Evolutionary conservation across 1,284 basidiomycete genomes (phyloP), one percentile per base, ranked within the genome.

Genomic region (Fomitopsis palustris): DNA sequence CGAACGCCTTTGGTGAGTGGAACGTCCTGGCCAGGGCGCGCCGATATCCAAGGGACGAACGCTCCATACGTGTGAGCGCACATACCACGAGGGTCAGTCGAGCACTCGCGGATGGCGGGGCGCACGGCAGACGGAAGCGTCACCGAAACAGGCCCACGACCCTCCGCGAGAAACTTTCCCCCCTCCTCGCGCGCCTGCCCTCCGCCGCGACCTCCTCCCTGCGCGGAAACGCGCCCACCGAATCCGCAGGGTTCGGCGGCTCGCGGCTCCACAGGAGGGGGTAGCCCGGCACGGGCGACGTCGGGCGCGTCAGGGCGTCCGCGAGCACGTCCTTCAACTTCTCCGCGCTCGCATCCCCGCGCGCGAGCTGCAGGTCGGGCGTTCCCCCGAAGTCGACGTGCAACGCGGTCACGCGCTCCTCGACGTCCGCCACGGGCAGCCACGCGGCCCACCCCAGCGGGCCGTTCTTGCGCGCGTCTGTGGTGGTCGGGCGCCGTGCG

Each of bases 241-340:
- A 58, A 3, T 49, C 29, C 39, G 42, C 43, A 1, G 57, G 57
- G 27, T 58, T 42, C 21, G 57, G 53, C 21, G 53, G 41, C 27
- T 53, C 35, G 35, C 57, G 53, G 25, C 52, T 54, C 53, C 54
- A 55, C 31, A 58, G 38, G 53, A 42, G 43, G 12, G 57, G 52
- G 42, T 47, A 29, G n/a, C 49, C 56, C n/a, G 51, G 39, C n/a
- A 43, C 31, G 19, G 23, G 49, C 27, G 51, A 42, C 41, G 29
- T 45, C 19, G 42, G 31, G 19, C 42, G 56, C 23, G 17, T n/a
- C 27, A 38, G 21, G 7, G 31, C 31, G n/a, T 51, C 49, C 10
- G 3, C 2, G n/a, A n/a, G n/a, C 23, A 9, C 23, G 4, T 2
- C 49, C 49, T 35, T 33, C 49, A 5, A 7, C 27, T n/a, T 21